Conservation (phyloP, 1,284 basidiomycete genomes). For the Clitocybe nebularis region DNA sequence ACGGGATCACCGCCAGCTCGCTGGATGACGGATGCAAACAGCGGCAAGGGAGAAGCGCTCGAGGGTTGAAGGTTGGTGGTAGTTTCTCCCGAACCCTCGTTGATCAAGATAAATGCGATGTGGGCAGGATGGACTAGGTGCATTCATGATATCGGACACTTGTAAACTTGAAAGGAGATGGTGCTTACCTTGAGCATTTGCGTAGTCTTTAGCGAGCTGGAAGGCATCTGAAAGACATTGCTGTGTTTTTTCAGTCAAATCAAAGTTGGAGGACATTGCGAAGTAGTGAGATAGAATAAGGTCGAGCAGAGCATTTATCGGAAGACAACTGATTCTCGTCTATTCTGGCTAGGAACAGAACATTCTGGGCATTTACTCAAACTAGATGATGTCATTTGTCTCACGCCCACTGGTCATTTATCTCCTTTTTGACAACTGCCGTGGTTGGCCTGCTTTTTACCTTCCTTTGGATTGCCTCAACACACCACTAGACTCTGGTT, state of each 20-base stretch:
- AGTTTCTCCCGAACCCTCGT: constrained; percentile 43
- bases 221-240: constrained; percentile 63
- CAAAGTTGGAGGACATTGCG: constrained; percentile 56
- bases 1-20: constrained; percentile 78
- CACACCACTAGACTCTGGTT: no score
- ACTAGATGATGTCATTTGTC: no score
- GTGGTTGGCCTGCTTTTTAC: no score
- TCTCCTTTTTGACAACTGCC: no score
- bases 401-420: no score
- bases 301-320: no score
- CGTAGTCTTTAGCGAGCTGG: constrained; percentile 80
- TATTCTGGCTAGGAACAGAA: no score
- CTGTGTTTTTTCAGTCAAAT: constrained; percentile 81
- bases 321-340: no score
- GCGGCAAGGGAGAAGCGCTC: constrained; percentile 23
- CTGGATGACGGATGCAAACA: constrained; percentile 73
- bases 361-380: no score
- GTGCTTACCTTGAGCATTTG: constrained; percentile 66
- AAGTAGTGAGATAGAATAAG: background rate
- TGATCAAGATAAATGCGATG: constrained; percentile 72
- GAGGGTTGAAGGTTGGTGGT: constrained; percentile 26
- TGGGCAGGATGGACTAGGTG: constrained; percentile 69
- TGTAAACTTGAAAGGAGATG: constrained; percentile 1
- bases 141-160: constrained; percentile 4
- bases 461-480: no score